Conservation (phyloP, 192 early-diverging fungal species). For the Martensiomyces pterosporus region DNA sequence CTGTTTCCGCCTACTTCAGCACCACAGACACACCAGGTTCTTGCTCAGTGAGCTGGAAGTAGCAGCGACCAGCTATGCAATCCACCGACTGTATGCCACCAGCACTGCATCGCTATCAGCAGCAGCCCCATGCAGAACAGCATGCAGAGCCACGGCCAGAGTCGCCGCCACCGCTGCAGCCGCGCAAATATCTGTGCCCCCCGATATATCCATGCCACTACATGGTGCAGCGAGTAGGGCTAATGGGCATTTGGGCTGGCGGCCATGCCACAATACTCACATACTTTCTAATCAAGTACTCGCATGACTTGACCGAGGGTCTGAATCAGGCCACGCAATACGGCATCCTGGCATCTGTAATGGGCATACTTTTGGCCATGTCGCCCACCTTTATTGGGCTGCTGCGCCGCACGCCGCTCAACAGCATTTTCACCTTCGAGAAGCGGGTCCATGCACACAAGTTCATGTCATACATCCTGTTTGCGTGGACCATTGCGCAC, state of each 20-base stretch:
- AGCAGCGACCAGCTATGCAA: no score
- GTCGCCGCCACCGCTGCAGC: no score
- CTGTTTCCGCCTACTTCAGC: no score
- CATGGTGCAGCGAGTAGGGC: constrained; percentile 47
- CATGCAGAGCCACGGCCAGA: background rate
- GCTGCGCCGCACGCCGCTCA: constrained; percentile 56
- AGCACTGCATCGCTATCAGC: no score
- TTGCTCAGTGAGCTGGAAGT: no score
- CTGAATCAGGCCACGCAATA: constrained; percentile 44
- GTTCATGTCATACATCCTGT: constrained; percentile 61
- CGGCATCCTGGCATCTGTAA: constrained; percentile 43
- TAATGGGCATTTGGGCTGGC: constrained; percentile 43
- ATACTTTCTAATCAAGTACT: constrained; percentile 30
- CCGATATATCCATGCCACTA: constrained; percentile 51
- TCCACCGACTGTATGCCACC: no score
- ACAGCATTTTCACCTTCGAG: constrained; percentile 63
- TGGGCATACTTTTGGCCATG: constrained; percentile 54
- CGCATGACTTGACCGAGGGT: constrained; percentile 36
- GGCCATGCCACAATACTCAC: constrained; percentile 31
- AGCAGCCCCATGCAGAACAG: background rate
- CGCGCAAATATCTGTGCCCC: constrained; percentile 32
- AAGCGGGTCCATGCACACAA: constrained; percentile 74
- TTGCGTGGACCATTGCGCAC: constrained; percentile 66
- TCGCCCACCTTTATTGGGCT: constrained; percentile 69
- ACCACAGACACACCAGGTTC: no score